Base-by-base conservation (phyloP, 2,329 filamentous ascomycete genomes). In the Aureobasidium namibiae region DNA sequence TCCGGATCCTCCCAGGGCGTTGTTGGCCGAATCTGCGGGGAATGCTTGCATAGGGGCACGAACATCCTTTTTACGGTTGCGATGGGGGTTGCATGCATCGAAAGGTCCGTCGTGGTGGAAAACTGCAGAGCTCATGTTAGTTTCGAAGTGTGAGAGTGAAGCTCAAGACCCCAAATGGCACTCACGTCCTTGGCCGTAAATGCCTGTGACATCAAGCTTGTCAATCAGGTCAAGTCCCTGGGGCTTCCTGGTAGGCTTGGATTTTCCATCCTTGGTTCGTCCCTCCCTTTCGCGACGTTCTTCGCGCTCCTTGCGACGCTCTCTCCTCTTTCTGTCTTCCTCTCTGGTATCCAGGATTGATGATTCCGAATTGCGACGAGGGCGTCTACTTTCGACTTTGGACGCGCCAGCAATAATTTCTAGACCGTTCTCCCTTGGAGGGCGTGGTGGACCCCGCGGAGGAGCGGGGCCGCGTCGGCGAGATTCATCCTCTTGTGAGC, bases 91-190 rank as follows among this genome's bases (percentile, higher is more conserved):
- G 72, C 94, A 89, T 21, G 94, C 94, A 73, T 99, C 94, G 68
- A 96, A 99, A 4, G 94, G 94, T 0, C 94, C 94, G 68, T 97
- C 94, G 69, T 99, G 94, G 68, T 99, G 94, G 75, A 97, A 96
- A 65, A 96, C 91, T 95, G 67, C 49, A 38, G 23, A 33, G 36
- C 16, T n/a, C 33, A n/a, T 31, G 50, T 54, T 42, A 54, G 50
- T 33, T 21, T 33, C 4, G 4, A 10, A 23, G 7, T 16, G 53
- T 8, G 10, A 24, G 13, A 33, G 14, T 38, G 29, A n/a, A 18
- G 14, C 7, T n/a, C 18, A 21, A 31, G 23, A 6, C n/a, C n/a
- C n/a, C n/a, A 21, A n/a, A 10, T 24, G 13, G 23, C 49, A 84
- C 89, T 76, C 79, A 95, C 90, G 78, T 74, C 92, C 92, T 67